Conservation (phyloP, 768 basidiomycete genomes). For the Sistotremastrum suecicum region DNA sequence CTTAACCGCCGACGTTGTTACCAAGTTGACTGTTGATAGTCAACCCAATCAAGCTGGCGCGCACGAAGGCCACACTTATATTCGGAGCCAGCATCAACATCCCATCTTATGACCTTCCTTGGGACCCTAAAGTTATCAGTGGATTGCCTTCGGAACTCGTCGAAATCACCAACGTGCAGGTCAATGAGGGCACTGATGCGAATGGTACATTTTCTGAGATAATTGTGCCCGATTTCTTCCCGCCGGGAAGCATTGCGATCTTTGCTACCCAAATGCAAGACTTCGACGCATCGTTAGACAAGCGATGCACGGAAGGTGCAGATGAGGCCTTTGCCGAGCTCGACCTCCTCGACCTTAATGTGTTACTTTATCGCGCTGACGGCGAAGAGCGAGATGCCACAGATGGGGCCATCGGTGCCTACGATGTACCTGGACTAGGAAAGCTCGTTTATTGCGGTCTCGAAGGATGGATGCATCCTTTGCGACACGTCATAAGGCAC, state of each 20-base stretch:
- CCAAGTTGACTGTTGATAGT: constrained; percentile 29
- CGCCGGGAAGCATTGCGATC: constrained; percentile 90
- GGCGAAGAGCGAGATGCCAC: constrained; percentile 89
- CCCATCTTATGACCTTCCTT: constrained; percentile 37
- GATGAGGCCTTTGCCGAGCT: constrained; percentile 61
- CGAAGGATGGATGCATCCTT: constrained; percentile 92
- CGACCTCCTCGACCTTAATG: constrained; percentile 79
- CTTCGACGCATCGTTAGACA: constrained; percentile 55
- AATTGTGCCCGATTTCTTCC: constrained; percentile 74
- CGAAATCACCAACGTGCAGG: constrained; percentile 43
- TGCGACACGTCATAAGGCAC: constrained; percentile 69
- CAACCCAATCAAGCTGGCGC: constrained; percentile 68
- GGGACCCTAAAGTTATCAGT: constrained; percentile 38
- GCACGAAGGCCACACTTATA: constrained; percentile 69
- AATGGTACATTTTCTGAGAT: constrained; percentile 69
- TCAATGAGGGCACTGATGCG: constrained; percentile 46
- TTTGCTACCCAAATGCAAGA: constrained; percentile 79
- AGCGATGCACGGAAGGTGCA: constrained; percentile 55
- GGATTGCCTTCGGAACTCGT: constrained; percentile 62
- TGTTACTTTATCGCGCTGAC: constrained; percentile 73
- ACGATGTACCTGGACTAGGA: constrained; percentile 64
- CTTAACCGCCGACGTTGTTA: constrained; percentile 1
- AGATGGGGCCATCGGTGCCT: constrained; percentile 63
- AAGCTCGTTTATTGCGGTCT: constrained; percentile 82
- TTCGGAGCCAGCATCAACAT: constrained; percentile 67